Evolutionary conservation across 257 asterid genomes (phyloP).

Genomic region (Asclepias syriaca): DNA sequence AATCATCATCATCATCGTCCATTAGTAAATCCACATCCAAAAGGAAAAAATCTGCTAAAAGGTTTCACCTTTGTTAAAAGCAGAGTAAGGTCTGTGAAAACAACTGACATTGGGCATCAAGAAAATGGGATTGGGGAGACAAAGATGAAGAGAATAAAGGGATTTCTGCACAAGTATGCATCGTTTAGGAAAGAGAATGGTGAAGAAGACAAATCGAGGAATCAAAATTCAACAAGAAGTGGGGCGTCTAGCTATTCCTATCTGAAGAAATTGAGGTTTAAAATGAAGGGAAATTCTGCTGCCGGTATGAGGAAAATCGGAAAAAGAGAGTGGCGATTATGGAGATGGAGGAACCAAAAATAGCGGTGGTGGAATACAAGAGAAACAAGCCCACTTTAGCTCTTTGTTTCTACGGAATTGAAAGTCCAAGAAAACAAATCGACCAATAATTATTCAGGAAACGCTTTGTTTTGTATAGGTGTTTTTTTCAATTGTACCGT

Average conservation of each 20-base stretch:
- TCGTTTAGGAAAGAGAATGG: conserved; percentile 38
- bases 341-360: conserved; percentile 23
- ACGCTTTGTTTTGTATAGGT: too few relatives aligned
- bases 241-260: conserved; percentile 29
- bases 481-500: too few relatives aligned
- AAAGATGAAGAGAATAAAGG: conserved; percentile 43
- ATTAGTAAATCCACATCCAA: conserved; percentile 19
- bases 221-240: conserved; percentile 21
- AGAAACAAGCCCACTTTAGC: conserved; percentile 27
- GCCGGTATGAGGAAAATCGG: conserved; percentile 11
- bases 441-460: not conserved
- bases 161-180: conserved; percentile 41
- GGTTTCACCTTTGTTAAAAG: conserved; percentile 1
- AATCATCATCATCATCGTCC: conserved; percentile 9
- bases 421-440: conserved; percentile 24
- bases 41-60: conserved; percentile 1
- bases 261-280: conserved; percentile 44
- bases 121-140: conserved; percentile 18
- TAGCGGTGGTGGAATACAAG: conserved; percentile 36
- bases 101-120: conserved; percentile 7
- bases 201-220: conserved; percentile 23
- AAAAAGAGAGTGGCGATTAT: conserved; percentile 23
- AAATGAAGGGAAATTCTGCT: conserved; percentile 29
- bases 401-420: conserved; percentile 43
- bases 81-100: conserved; percentile 9